These are phyloP conservation scores for Claviceps digitariae DNA, from an alignment of 2,329 filamentous ascomycete genomes.

Conservation along the genomic window DNA sequence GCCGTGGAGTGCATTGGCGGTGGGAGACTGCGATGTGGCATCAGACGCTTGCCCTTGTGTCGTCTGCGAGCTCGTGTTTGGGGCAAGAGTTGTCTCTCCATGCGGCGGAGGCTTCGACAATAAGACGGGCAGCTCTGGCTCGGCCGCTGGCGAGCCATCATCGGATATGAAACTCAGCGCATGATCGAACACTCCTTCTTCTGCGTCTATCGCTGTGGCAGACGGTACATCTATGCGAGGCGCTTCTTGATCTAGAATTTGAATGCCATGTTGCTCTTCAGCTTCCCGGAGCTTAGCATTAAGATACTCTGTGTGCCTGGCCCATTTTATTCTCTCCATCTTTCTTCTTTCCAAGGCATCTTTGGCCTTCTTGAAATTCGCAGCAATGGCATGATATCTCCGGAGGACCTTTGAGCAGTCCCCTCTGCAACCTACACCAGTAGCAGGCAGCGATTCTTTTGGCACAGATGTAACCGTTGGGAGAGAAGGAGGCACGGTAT, in stretches of 20 bases:
- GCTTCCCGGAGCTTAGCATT: conserved; percentile 29
- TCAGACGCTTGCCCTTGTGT: conserved; percentile 17
- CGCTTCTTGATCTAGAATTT: conserved; percentile 13
- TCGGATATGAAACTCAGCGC: conserved; percentile 3
- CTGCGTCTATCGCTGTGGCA: conserved; percentile 2
- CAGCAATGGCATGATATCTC: conserved; percentile 27
- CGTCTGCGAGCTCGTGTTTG: conserved; percentile 12
- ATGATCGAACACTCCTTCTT: background rate
- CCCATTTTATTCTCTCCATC: conserved; percentile 31
- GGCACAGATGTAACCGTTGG: background rate
- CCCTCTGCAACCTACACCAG: conserved; percentile 13
- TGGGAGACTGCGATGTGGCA: conserved; percentile 11
- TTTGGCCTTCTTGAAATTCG: conserved; percentile 27
- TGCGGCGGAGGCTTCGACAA: background rate
- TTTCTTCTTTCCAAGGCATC: conserved; percentile 26
- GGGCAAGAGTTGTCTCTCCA: conserved; percentile 4
- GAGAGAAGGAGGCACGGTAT: background rate
- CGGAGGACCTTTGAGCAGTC: conserved; percentile 22
- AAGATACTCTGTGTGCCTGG: conserved; percentile 28
- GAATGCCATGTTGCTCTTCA: conserved; percentile 23
- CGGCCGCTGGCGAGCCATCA: background rate
- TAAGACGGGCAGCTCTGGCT: conserved; percentile 2
- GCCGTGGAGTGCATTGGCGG: conserved; percentile 9
- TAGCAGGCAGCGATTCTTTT: conserved; percentile 9
- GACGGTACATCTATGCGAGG: conserved; percentile 2